Conservation (phyloP, 2,329 filamentous ascomycete species). For the Ophiocordyceps camponoti-saundersi region DNA sequence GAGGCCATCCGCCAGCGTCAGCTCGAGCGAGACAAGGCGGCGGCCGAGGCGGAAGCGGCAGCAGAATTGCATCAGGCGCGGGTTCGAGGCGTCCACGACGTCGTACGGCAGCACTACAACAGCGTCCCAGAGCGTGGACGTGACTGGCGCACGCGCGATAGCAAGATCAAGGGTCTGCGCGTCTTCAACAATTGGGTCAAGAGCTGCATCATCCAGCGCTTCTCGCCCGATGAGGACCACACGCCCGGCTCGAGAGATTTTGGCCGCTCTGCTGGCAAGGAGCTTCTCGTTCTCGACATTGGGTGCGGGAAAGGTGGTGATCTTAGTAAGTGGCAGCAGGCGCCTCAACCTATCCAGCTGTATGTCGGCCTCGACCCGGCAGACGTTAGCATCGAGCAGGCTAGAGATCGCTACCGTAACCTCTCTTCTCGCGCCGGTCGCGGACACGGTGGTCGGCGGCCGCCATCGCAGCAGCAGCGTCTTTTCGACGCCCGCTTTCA, state of each 20-base stretch:
- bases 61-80: constrained; percentile 21
- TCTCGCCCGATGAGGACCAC: constrained; percentile 66
- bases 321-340: constrained; percentile 87
- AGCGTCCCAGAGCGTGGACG: constrained; percentile 82
- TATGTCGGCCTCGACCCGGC: constrained; percentile 93
- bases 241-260: constrained; percentile 40
- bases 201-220: constrained; percentile 92
- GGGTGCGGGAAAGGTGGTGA: constrained; percentile 96
- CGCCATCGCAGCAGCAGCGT: constrained; percentile 31
- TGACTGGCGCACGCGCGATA: constrained; percentile 88
- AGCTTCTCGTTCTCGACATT: constrained; percentile 74
- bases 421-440: constrained; percentile 46
- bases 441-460: constrained; percentile 18
- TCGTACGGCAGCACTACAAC: constrained; percentile 91
- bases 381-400: constrained; percentile 81
- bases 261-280: constrained; percentile 33
- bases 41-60: constrained; percentile 17
- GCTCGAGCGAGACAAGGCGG: constrained; percentile 33
- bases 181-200: constrained; percentile 99
- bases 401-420: constrained; percentile 61
- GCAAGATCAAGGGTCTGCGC: constrained; percentile 83
- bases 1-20: constrained; percentile 50
- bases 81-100: constrained; percentile 50
- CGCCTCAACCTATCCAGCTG: constrained; percentile 75
- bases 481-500: constrained; percentile 78